Base-by-base conservation (phyloP, 1,284 basidiomycete genomes). In the Puccinia hordei region DNA sequence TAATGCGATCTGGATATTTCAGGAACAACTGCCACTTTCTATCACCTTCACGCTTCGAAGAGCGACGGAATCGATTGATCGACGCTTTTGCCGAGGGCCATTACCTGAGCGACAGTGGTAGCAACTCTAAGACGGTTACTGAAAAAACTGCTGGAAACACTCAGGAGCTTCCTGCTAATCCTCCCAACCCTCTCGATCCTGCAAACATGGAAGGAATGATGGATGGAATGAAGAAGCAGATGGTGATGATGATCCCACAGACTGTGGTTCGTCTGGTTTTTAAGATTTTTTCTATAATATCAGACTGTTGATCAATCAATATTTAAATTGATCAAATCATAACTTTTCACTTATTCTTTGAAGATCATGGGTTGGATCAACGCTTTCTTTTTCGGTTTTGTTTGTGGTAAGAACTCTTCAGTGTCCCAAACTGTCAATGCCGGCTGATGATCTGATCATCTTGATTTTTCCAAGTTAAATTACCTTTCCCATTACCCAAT, bases 281-380 rank as follows among this genome's bases (percentile, higher is more conserved):
- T n/a, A n/a, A n/a, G n/a, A n/a, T n/a, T n/a, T n/a, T 15, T 35
- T 24, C 59, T 41, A 2, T 2, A 24, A 30, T 15, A 33, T 33
- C 30, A 1, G 19, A 49, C 1, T 24, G 19, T 46, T 17, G 35
- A 24, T 38, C 38, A 41, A 4, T 41, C 38, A 41, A 12, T 41
- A 41, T 12, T 6, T 41, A 41, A 15, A 73, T 53, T 57, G 53
- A 17, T n/a, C n/a, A n/a, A n/a, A n/a, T n/a, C n/a, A 13, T 49
- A 3, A 27, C 41, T 63, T 19, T 38, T 49, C 0, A n/a, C 24
- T 44, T 24, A 1, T 68, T 55, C 44, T 17, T 59, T n/a, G 24
- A 59, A 77, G 74, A 95, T 99, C 84, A 99, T 99, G 97, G 96
- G 95, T 82, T 99, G 97, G 93, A 97, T 99, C 88, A 98, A 96